Percentiles rank a stretch among this genome's conserved stretches.
Evolutionary conservation across 371 early-diverging fungal genomes (phyloP).

Genomic region (Neoconidiobolus thromboides): DNA sequence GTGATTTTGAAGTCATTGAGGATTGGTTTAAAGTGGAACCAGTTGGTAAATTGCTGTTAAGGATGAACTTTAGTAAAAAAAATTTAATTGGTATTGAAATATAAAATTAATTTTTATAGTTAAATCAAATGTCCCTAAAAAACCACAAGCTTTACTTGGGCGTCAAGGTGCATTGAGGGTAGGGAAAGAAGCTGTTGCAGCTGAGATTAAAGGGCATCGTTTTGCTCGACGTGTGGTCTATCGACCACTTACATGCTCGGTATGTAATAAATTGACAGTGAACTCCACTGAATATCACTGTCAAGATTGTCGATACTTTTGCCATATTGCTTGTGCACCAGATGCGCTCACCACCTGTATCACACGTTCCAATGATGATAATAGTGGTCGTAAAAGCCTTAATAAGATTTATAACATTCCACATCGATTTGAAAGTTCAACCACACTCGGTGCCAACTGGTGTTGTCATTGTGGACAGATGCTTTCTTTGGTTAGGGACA

Average conservation of each 20-base stretch:
- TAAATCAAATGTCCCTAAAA: neutral
- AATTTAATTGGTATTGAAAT: neutral
- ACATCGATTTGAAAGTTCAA: conserved; percentile 68
- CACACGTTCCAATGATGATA: conserved; percentile 29
- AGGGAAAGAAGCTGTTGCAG: conserved; percentile 43
- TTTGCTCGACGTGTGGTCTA: conserved; percentile 69
- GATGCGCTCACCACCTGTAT: conserved; percentile 83
- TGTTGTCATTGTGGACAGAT: conserved; percentile 95
- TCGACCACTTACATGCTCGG: conserved; percentile 83
- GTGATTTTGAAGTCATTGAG: neutral
- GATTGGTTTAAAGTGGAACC: conserved; percentile 18
- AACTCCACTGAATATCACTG: conserved; percentile 74
- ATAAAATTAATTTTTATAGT: neutral
- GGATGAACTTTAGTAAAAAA: conserved; percentile 5
- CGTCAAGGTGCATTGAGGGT: conserved; percentile 81
- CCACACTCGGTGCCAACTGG: conserved; percentile 69
- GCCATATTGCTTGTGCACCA: conserved; percentile 76
- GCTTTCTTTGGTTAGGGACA: conserved; percentile 41
- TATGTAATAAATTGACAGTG: conserved; percentile 78
- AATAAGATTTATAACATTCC: conserved; percentile 49
- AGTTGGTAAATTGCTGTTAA: conserved; percentile 16
- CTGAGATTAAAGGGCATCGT: conserved; percentile 65
- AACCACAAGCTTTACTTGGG: conserved; percentile 21
- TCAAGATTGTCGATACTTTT: conserved; percentile 81
- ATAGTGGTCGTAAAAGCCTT: conserved; percentile 10